Evolutionary conservation across 257 asterid species (phyloP), one percentile per base, ranked within the genome.

Genomic region (Verbascum thapsus): DNA sequence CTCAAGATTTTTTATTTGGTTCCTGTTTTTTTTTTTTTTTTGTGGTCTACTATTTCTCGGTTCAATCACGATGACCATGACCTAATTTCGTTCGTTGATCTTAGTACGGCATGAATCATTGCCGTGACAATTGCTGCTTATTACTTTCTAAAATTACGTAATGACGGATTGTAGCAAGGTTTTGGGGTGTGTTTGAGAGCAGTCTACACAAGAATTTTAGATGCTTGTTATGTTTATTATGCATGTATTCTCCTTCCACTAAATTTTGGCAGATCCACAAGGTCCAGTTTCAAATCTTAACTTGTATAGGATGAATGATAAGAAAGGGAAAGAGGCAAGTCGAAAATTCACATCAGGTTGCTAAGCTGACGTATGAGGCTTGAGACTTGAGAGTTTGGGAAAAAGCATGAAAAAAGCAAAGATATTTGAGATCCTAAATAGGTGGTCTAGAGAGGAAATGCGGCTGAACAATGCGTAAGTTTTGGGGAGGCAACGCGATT

Each of bases 351-450:
- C 19, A 12, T 1, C 35, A 10, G 2, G 17, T 44, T 13, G 13
- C 12, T n/a, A 18, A 37, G 13, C 19, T 37, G 32, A 63, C 58
- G 35, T 64, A 10, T 40, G 60, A 30, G 15, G 55, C 16, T 30
- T 3, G n/a, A n/a, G n/a, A n/a, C n/a, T n/a, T n/a, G 30, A 32
- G 35, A 45, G 34, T 19, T 60, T n/a, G 12, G 43, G n/a, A n/a
- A 3, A 51, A 62, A 48, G 37, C 23, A 18, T 9, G 49, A 26
- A 49, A 19, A n/a, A n/a, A 15, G 30, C 30, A 18, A 47, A 62
- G 20, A 22, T 7, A n/a, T n/a, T n/a, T n/a, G n/a, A 32, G 7
- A 18, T 39, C 51, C 51, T 12, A 10, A 32, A 20, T 8, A 20
- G 69, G 22, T 19, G 12, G 44, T 22, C 50, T 10, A 11, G 64